Evolutionary conservation across 257 asterid species (phyloP).

Genomic region (Solanum pennellii): DNA sequence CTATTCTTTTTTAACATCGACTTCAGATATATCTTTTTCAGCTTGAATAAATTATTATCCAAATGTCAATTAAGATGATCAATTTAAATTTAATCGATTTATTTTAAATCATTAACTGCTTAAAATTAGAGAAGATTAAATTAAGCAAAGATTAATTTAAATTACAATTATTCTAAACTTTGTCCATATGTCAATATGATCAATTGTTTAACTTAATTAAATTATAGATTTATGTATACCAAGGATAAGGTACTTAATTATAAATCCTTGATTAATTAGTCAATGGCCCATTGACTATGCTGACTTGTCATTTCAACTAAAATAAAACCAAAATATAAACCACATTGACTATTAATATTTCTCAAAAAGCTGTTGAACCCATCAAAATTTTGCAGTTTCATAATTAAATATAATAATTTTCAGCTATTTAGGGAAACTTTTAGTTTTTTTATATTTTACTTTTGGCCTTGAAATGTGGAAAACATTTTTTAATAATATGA

Average conservation of each 20-base stretch:
- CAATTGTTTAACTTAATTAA: not conserved
- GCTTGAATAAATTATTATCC: not conserved
- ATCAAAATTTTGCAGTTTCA: not conserved
- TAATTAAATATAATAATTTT: not conserved
- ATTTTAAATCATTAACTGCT: not conserved
- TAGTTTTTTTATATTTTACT: not conserved
- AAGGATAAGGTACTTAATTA: not conserved
- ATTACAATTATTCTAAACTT: not conserved
- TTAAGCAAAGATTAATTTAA: not conserved
- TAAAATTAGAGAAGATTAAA: not conserved
- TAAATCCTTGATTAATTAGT: not conserved
- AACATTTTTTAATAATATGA: not conserved
- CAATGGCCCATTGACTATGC: not conserved
- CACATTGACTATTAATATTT: not conserved
- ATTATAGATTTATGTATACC: not conserved
- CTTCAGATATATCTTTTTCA: not conserved
- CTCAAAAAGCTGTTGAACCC: not conserved
- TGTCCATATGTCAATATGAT: not conserved
- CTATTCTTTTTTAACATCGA: not conserved
- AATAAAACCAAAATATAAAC: not conserved
- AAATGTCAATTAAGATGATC: not conserved
- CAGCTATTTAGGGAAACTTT: not conserved
- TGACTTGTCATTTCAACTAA: not conserved
- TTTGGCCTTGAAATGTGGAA: conserved; percentile 7
- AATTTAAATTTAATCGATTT: not conserved